Percentiles rank a stretch among this genome's conserved stretches.
Evolutionary conservation across 1,284 basidiomycete genomes (phyloP).

Genomic region (Sanghuangporus baumii): DNA sequence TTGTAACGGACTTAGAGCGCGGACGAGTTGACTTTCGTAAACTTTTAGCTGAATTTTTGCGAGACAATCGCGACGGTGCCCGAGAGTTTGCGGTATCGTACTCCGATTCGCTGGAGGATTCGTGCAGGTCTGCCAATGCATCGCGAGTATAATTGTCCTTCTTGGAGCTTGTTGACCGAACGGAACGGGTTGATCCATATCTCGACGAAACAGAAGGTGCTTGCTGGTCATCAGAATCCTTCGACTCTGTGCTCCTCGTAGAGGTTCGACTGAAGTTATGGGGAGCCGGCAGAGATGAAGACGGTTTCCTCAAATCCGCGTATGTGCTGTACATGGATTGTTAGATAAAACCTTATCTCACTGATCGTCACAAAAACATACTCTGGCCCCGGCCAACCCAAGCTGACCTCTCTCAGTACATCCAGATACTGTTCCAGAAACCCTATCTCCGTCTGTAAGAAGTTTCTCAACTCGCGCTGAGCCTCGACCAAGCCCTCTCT

Average conservation of each 20-base stretch:
- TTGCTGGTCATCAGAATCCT: conserved; percentile 3
- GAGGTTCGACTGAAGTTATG: conserved; percentile 14
- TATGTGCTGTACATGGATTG: conserved; percentile 1
- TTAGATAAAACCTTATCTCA: neutral
- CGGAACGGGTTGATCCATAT: conserved; percentile 13
- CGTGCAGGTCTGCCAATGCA: neutral
- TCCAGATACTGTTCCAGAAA: conserved; percentile 70
- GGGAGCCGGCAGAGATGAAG: neutral
- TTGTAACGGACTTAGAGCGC: conserved; percentile 41
- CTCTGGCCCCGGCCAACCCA: conserved; percentile 49
- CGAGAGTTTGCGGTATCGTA: conserved; percentile 31
- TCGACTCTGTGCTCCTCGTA: conserved; percentile 9
- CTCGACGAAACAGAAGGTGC: conserved; percentile 7
- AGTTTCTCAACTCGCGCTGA: conserved; percentile 57
- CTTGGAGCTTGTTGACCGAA: conserved; percentile 4
- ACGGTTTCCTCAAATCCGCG: neutral
- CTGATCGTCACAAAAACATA: conserved; percentile 37
- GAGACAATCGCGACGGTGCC: conserved; percentile 34
- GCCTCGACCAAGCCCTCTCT: conserved; percentile 73
- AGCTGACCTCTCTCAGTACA: conserved; percentile 61
- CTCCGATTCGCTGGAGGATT: neutral
- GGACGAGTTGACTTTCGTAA: neutral
- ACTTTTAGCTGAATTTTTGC: conserved; percentile 3
- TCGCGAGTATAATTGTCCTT: neutral
- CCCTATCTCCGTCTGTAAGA: conserved; percentile 69